A percentile compares a stretch with the other conserved stretches of the same genome.
Evolutionary conservation across 768 basidiomycete species (phyloP).

Genomic region (Boletus patriciae): DNA sequence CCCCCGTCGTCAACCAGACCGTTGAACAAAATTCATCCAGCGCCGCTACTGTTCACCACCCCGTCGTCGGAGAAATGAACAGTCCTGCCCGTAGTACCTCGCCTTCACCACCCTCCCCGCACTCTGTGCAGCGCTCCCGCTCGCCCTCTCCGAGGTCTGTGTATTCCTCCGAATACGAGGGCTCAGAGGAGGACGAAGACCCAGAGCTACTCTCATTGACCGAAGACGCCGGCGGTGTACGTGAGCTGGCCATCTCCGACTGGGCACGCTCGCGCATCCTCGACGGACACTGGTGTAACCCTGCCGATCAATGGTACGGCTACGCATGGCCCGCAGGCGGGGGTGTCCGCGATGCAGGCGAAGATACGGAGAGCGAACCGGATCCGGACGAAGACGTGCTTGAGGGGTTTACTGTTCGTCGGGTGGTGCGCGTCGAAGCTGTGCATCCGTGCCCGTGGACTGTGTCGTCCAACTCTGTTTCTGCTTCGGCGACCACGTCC

Average conservation of each 20-base stretch:
- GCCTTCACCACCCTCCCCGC: constrained; percentile 27
- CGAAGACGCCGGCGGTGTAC: constrained; percentile 47
- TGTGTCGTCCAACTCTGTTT: constrained; percentile 16
- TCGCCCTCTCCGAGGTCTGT: constrained; percentile 32
- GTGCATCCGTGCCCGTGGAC: constrained; percentile 68
- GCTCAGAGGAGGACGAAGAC: constrained; percentile 44
- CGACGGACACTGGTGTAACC: constrained; percentile 75
- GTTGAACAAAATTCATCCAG: constrained; percentile 10
- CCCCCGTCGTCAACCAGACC: constrained; percentile 9
- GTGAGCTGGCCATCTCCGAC: constrained; percentile 61
- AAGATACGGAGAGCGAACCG: constrained; percentile 31
- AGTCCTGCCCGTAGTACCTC: constrained; percentile 28
- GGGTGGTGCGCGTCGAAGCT: constrained; percentile 25
- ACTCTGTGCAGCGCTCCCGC: constrained; percentile 28
- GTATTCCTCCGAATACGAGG: constrained; percentile 37
- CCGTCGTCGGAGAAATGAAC: constrained; percentile 7
- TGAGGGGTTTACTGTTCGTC: constrained; percentile 19
- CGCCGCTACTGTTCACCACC: constrained; percentile 1
- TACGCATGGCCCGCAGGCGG: constrained; percentile 41
- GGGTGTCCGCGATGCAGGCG: constrained; percentile 29
- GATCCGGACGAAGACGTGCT: constrained; percentile 25
- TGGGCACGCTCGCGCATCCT: constrained; percentile 72
- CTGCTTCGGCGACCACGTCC: constrained; percentile 7
- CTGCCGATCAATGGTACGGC: constrained; percentile 67
- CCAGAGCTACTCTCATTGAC: constrained; percentile 44